Evolutionary conservation across 208 protist species (phyloP).

Genomic region (Strigomonas galati): DNA sequence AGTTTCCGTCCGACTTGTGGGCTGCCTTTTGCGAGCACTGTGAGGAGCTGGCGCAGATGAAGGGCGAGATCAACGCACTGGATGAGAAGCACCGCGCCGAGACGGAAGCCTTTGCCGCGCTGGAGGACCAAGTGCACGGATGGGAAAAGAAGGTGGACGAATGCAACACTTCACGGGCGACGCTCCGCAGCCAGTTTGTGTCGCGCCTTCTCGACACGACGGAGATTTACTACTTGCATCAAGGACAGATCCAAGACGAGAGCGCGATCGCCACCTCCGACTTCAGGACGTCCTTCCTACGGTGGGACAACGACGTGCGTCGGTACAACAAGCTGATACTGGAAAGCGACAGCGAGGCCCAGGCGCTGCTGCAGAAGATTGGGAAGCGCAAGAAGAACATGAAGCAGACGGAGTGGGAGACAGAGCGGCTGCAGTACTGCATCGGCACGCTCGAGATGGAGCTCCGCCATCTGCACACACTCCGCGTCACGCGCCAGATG

Average conservation of each 20-base stretch:
- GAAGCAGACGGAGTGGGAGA: conserved; percentile 72
- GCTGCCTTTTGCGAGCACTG: conserved; percentile 59
- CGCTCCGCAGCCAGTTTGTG: conserved; percentile 24
- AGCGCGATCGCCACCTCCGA: conserved; percentile 72
- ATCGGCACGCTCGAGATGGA: conserved; percentile 86
- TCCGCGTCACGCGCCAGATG: conserved; percentile 94
- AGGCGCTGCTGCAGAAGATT: conserved; percentile 68
- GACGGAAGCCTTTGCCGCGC: conserved; percentile 17
- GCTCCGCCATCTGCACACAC: conserved; percentile 89
- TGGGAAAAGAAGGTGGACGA: conserved; percentile 23
- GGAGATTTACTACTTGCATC: conserved; percentile 75
- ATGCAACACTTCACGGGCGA: conserved; percentile 21
- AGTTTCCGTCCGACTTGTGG: conserved; percentile 46
- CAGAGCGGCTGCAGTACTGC: conserved; percentile 61
- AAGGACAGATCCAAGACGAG: conserved; percentile 94
- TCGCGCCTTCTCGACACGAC: conserved; percentile 55
- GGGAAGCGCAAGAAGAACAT: conserved; percentile 79
- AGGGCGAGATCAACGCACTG: conserved; percentile 24
- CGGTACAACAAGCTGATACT: conserved; percentile 86
- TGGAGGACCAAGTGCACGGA: conserved; percentile 24
- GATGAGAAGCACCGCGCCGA: conserved; percentile 25
- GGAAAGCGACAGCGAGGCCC: conserved; percentile 69
- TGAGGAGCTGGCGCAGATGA: conserved; percentile 30
- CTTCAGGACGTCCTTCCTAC: conserved; percentile 74
- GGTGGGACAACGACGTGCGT: conserved; percentile 53